phyloP scores from a whole-genome alignment of 441 rosid genomes.

The Gossypium aridum region DNA sequence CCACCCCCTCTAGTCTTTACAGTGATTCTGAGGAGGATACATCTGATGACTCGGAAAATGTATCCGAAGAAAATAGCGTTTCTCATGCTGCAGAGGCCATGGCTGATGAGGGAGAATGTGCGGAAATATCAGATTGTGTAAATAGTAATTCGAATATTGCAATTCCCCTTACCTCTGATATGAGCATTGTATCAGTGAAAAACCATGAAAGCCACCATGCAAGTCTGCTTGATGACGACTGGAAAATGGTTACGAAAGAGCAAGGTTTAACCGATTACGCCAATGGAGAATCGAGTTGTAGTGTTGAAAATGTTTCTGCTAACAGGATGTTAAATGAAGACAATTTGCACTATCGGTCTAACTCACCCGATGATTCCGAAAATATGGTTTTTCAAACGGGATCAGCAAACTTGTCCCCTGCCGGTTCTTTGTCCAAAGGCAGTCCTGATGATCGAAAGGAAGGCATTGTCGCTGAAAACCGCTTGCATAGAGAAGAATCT shows the following conservation, averaged over 20 bases:
- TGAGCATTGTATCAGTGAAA: conserved; percentile 21
- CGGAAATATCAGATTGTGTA: conserved; percentile 29
- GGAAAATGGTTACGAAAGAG: conserved; percentile 22
- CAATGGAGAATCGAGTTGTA: conserved; percentile 31
- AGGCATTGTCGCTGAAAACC: conserved; percentile 17
- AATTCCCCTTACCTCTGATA: conserved; percentile 17
- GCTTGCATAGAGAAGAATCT: conserved; percentile 20
- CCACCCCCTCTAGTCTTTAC: conserved; percentile 29
- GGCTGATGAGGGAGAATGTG: conserved; percentile 22
- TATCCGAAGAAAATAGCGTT: conserved; percentile 30
- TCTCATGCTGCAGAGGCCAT: conserved; percentile 18
- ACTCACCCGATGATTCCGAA: conserved; percentile 28
- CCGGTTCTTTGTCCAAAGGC: conserved; percentile 35
- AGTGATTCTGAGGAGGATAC: conserved; percentile 35
- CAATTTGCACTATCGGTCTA: conserved; percentile 22
- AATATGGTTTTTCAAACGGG: conserved; percentile 22
- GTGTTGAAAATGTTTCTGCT: conserved; percentile 22
- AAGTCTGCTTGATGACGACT: conserved; percentile 15
- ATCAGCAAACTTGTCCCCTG: conserved; percentile 33
- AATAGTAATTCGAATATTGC: conserved; percentile 24
- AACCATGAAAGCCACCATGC: conserved; percentile 23
- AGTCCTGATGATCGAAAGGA: conserved; percentile 29
- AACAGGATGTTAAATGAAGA: conserved; percentile 27
- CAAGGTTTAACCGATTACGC: conserved; percentile 25
- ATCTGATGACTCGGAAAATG: conserved; percentile 33